Evolutionary conservation across 305 asterid species (phyloP).

Genomic region (Caryopteris hybrid): DNA sequence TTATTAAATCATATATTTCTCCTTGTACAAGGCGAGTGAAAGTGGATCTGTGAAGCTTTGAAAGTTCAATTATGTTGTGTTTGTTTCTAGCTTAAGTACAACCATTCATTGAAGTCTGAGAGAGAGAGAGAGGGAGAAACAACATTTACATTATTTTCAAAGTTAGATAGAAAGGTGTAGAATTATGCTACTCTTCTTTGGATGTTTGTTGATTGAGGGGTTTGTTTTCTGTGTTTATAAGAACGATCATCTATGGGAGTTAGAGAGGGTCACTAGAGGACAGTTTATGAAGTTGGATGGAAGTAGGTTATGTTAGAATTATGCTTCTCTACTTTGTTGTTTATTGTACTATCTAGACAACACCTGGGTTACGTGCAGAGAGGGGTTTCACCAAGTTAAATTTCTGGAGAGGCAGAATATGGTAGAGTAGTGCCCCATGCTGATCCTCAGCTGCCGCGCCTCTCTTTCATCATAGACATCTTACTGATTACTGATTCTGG

Average conservation of each 20-base stretch:
- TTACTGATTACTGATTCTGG: background rate
- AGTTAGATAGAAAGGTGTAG: background rate
- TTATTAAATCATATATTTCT: background rate
- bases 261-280: background rate
- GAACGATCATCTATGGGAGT: background rate
- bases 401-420: background rate
- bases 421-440: background rate
- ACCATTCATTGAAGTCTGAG: slow-evolving; percentile 7
- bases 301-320: slow-evolving; percentile 4
- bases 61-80: slow-evolving; percentile 13
- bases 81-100: background rate
- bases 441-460: background rate
- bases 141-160: no score
- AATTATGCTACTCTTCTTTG: slow-evolving; percentile 3
- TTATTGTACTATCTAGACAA: background rate
- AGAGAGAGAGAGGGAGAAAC: no score
- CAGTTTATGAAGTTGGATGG: background rate
- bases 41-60: slow-evolving; percentile 5
- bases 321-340: background rate
- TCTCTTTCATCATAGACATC: slow-evolving; percentile 9
- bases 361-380: background rate
- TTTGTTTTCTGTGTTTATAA: background rate
- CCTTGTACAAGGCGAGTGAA: slow-evolving; percentile 8
- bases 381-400: background rate
- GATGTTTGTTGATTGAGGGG: background rate